Percentiles rank a stretch among this genome's conserved stretches.
These are phyloP conservation scores for Aspergillus luchuensis DNA, from an alignment of 2,329 filamentous ascomycete genomes.

Conservation along the genomic window DNA sequence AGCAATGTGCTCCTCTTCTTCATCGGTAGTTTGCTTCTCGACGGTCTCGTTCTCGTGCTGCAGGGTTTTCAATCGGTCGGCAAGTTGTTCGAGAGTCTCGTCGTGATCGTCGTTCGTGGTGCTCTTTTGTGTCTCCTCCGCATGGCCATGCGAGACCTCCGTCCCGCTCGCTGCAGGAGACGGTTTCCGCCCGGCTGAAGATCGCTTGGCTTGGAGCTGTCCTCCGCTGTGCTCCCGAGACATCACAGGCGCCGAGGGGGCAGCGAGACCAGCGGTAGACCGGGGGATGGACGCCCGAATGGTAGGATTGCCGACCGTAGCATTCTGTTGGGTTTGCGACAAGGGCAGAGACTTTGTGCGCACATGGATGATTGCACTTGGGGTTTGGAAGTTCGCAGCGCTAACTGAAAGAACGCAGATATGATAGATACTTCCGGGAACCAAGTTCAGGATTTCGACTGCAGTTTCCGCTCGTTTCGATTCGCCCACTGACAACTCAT, in stretches of 20 bases:
- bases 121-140: constrained; percentile 42
- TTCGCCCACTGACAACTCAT: constrained; percentile 68
- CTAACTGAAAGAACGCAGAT: constrained; percentile 91
- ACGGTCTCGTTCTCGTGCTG: constrained; percentile 82
- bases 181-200: constrained; percentile 71
- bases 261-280: constrained; percentile 56
- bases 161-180: constrained; percentile 66
- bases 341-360: constrained; percentile 64
- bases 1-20: constrained; percentile 70
- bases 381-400: constrained; percentile 86
- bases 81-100: constrained; percentile 74
- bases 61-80: constrained; percentile 75
- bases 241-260: constrained; percentile 63
- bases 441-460: constrained; percentile 86
- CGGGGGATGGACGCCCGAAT: constrained; percentile 58
- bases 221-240: constrained; percentile 66
- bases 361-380: constrained; percentile 80
- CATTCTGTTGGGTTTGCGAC: constrained; percentile 40
- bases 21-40: constrained; percentile 65
- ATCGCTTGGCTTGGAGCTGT: constrained; percentile 59
- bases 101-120: constrained; percentile 57
- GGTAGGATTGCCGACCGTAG: constrained; percentile 37
- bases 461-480: constrained; percentile 78
- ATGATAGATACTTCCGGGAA: constrained; percentile 87
- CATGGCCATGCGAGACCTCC: constrained; percentile 43